Percentiles rank a stretch among this genome's conserved stretches.
These are phyloP conservation scores for Tagetes erecta DNA, from an alignment of 129 eudicot genomes.

Conservation along the genomic window DNA sequence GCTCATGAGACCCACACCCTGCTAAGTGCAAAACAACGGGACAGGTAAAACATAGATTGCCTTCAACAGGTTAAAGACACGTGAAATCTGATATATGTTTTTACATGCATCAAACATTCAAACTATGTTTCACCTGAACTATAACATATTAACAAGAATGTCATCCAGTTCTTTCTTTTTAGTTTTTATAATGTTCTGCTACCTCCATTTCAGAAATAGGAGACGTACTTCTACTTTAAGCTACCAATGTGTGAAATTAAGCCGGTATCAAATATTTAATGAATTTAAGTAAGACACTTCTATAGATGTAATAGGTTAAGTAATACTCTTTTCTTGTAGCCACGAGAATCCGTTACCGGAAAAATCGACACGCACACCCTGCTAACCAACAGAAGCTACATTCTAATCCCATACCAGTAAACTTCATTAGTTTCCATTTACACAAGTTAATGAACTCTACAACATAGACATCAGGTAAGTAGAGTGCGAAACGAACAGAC, in stretches of 20 bases:
- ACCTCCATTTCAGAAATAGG: conserved; percentile 8
- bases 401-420: too few species aligned
- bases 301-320: neutral
- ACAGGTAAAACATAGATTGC: too few species aligned
- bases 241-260: conserved; percentile 15
- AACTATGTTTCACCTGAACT: neutral
- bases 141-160: neutral
- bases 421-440: neutral
- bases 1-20: too few species aligned
- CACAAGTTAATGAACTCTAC: neutral
- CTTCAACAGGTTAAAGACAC: too few species aligned
- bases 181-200: neutral
- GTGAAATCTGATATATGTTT: too few species aligned
- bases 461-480: neutral
- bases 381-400: too few species aligned
- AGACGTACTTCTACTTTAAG: conserved; percentile 11
- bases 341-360: too few species aligned
- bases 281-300: neutral
- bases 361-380: too few species aligned
- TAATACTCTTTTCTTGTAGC: too few species aligned
- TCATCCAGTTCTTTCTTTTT: conserved; percentile 1
- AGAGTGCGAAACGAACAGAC: conserved; percentile 7
- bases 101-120: conserved; percentile 2
- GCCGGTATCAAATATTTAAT: neutral
- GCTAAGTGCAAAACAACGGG: too few species aligned